A percentile compares a stretch with the other conserved stretches of the same genome.
These are phyloP conservation scores for Medicago truncatula DNA, from an alignment of 306 rosid genomes.

Conservation along the genomic window DNA sequence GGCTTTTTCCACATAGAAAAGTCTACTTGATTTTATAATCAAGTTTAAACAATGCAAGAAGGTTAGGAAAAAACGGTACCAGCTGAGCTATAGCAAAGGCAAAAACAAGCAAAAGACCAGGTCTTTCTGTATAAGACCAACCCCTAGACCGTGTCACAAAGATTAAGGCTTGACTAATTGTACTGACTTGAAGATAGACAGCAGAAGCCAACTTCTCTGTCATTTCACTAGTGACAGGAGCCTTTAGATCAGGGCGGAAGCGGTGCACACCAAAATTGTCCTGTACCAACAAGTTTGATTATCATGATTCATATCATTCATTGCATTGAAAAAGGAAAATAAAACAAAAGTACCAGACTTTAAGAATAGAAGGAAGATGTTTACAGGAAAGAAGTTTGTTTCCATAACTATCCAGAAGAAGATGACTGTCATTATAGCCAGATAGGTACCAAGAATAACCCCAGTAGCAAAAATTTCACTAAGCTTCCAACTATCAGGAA, in stretches of 20 bases:
- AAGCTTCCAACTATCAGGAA: constrained; percentile 81
- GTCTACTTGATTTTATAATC: constrained; percentile 4
- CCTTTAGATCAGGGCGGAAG: constrained; percentile 15
- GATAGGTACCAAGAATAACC: constrained; percentile 64
- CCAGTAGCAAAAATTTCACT: constrained; percentile 80
- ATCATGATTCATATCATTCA: constrained; percentile 8
- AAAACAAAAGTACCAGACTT: constrained; percentile 6
- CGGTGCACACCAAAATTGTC: constrained; percentile 47
- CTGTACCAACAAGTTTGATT: constrained; percentile 44
- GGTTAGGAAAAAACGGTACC: constrained; percentile 46
- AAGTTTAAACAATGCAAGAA: constrained; percentile 4
- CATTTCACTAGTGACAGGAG: background rate
- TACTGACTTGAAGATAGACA: constrained; percentile 77
- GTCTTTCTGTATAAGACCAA: constrained; percentile 77
- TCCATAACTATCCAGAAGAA: constrained; percentile 57
- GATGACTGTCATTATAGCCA: constrained; percentile 67
- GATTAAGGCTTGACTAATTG: constrained; percentile 75
- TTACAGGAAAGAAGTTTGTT: constrained; percentile 63
- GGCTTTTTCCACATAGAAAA: constrained; percentile 15
- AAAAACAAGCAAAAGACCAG: constrained; percentile 61
- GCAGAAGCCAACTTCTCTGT: constrained; percentile 59
- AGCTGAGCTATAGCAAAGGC: constrained; percentile 73
- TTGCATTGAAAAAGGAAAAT: constrained; percentile 4
- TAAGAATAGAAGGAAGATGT: constrained; percentile 31
- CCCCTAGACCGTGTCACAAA: constrained; percentile 75